Evolutionary conservation across 2,329 filamentous ascomycete genomes (phyloP).

Genomic region (Exophiala oligosperma): DNA sequence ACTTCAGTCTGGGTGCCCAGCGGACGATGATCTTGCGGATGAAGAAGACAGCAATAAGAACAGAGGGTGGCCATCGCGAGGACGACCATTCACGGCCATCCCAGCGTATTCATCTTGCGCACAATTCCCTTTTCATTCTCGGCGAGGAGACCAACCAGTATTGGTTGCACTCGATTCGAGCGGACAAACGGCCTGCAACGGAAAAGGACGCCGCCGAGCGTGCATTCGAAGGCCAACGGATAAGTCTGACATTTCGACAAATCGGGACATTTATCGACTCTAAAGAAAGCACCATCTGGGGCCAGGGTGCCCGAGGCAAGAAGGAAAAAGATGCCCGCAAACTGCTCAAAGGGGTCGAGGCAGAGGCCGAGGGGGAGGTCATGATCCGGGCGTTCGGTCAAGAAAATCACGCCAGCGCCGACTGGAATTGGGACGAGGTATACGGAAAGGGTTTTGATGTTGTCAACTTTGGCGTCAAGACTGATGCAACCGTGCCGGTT

Average conservation of each 20-base stretch:
- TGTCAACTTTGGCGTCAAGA: conserved; percentile 46
- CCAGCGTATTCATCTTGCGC: conserved; percentile 72
- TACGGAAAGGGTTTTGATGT: conserved; percentile 88
- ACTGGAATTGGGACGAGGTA: conserved; percentile 70
- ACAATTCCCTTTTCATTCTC: conserved; percentile 86
- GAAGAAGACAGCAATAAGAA: conserved; percentile 59
- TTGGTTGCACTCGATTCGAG: conserved; percentile 90
- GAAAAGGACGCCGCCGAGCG: conserved; percentile 72
- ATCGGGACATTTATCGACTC: conserved; percentile 82
- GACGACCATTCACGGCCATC: conserved; percentile 48
- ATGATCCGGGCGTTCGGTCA: conserved; percentile 78
- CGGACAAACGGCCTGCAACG: conserved; percentile 70
- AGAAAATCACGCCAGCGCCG: conserved; percentile 76
- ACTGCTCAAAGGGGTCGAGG: conserved; percentile 69
- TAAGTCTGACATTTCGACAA: conserved; percentile 85
- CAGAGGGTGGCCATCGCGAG: conserved; percentile 11
- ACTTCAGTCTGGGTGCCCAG: conserved; percentile 89
- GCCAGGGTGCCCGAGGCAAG: conserved; percentile 80
- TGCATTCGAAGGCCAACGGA: conserved; percentile 72
- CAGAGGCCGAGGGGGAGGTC: conserved; percentile 58
- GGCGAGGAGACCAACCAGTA: conserved; percentile 77
- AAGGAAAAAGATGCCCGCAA: conserved; percentile 56
- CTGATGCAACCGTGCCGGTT: neutral
- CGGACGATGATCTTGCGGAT: conserved; percentile 86
- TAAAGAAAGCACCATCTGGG: conserved; percentile 74